Base-by-base conservation (phyloP, 768 basidiomycete species). In the Amanita pallidorosea region DNA sequence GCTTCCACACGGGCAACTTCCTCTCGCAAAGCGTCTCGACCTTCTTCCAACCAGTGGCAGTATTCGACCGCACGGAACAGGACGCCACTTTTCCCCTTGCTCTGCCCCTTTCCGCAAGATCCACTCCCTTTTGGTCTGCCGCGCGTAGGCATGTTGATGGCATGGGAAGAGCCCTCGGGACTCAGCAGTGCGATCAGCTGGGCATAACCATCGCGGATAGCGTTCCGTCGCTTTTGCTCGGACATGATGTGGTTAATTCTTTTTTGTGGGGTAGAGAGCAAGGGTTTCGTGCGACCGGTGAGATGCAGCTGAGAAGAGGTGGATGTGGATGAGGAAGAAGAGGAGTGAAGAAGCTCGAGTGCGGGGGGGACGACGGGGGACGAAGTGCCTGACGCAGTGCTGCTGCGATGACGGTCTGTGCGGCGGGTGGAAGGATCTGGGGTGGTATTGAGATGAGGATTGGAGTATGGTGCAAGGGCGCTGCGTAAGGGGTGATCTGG, bases 231-330 rank as follows among this genome's bases (percentile, higher is more conserved):
- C 60, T 89, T 89, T 67, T 95, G 91, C 63, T 95, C 92, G 6
- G 88, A 91, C 78, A 90, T 83, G 72, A 95, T 93, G 70, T 95
- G 90, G 63, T 93, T 92, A 13, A 89, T 77, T 11, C 90, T 79
- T 60, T 92, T 91, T 66, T 94, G 88, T 0, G 88, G 88, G 4
- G 80, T 82, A 5, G 88, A 85, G 22, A 93, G 73, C 17, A 88
- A 75, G 0, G 82, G 73, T 56, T 87, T 88, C 18, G 73, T 47
- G 53, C 74, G 71, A 33, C 42, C 41, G 70, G 57, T 20, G 59
- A 37, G 17, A 58, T 55, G 31, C 58, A 56, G 8, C 54, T 31
- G 18, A 58, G 34, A 22, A 53, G 49, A 13, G 44, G 48, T 57
- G 4, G 62, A 49, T 34, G 55, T 38, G 38, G 59, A 49, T 7